Evolutionary conservation across 768 basidiomycete species (phyloP).

Genomic region (Kwoniella bestiolae): DNA sequence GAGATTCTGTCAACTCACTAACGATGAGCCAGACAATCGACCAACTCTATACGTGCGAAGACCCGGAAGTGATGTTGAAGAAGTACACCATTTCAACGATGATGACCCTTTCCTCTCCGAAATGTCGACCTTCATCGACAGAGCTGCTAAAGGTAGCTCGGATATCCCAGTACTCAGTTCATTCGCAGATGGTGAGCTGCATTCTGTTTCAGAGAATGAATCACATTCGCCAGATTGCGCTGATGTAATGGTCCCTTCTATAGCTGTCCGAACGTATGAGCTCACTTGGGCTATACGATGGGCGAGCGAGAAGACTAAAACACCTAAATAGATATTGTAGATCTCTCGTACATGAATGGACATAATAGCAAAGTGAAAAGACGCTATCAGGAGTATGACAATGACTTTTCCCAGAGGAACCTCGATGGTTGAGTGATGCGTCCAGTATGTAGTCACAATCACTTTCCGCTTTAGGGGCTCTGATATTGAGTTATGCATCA

Average conservation of each 20-base stretch:
- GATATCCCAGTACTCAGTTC: constrained; percentile 8
- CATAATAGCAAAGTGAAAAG: not conserved
- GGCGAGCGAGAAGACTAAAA: constrained; percentile 34
- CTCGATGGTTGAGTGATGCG: too few species aligned
- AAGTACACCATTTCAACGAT: constrained; percentile 31
- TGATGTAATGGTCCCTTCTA: constrained; percentile 38
- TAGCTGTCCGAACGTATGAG: constrained; percentile 74
- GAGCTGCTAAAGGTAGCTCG: not conserved
- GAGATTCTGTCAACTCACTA: constrained; percentile 19
- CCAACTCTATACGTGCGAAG: constrained; percentile 81
- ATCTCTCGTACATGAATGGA: not conserved
- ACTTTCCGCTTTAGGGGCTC: too few species aligned
- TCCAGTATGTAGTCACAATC: too few species aligned
- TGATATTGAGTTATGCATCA: too few species aligned
- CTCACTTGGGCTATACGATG: constrained; percentile 86
- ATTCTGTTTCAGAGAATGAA: not conserved
- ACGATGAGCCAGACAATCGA: constrained; percentile 72
- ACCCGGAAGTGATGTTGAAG: constrained; percentile 62
- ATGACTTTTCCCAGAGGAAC: too few species aligned
- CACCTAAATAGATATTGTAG: not conserved
- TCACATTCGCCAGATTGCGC: not conserved
- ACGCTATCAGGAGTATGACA: too few species aligned
- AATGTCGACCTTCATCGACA: constrained; percentile 80
- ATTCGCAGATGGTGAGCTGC: constrained; percentile 5
- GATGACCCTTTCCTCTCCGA: constrained; percentile 69